Percentiles rank a stretch among this genome's conserved stretches.
Evolutionary conservation across 176 grass and related monocot genomes (phyloP).

Genomic region (Urochloa ruziziensis): DNA sequence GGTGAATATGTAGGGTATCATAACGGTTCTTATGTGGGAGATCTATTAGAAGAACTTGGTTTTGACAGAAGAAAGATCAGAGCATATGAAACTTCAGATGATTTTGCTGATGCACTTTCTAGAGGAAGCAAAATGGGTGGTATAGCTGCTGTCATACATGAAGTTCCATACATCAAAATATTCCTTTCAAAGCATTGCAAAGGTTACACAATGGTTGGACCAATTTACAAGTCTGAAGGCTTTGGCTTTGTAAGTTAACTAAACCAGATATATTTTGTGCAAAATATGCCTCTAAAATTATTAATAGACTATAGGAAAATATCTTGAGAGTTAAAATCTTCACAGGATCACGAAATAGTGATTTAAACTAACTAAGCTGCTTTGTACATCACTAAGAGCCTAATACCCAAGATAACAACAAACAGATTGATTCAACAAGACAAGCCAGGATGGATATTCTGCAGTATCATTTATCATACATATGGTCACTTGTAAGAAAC

Average conservation of each 20-base stretch:
- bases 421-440: neutral
- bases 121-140: slow-evolving; percentile 42
- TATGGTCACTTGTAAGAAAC: neutral
- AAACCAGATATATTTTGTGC: neutral
- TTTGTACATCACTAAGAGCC: neutral
- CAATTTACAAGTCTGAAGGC: slow-evolving; percentile 49
- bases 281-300: neutral
- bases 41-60: slow-evolving; percentile 32
- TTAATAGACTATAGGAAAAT: neutral
- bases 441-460: neutral
- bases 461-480: neutral
- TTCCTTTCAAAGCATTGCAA: slow-evolving; percentile 48
- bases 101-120: slow-evolving; percentile 21
- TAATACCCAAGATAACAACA: neutral
- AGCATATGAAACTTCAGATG: slow-evolving; percentile 31
- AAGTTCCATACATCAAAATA: slow-evolving; percentile 52
- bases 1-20: slow-evolving; percentile 48
- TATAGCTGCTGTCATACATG: slow-evolving; percentile 50
- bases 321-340: neutral
- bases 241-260: slow-evolving; percentile 45
- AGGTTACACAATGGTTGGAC: slow-evolving; percentile 48
- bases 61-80: slow-evolving; percentile 39
- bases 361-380: neutral
- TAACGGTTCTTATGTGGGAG: slow-evolving; percentile 28
- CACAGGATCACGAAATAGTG: neutral